phyloP scores from a whole-genome alignment of 352 stramenopile species.

The Phytophthora litchii region DNA sequence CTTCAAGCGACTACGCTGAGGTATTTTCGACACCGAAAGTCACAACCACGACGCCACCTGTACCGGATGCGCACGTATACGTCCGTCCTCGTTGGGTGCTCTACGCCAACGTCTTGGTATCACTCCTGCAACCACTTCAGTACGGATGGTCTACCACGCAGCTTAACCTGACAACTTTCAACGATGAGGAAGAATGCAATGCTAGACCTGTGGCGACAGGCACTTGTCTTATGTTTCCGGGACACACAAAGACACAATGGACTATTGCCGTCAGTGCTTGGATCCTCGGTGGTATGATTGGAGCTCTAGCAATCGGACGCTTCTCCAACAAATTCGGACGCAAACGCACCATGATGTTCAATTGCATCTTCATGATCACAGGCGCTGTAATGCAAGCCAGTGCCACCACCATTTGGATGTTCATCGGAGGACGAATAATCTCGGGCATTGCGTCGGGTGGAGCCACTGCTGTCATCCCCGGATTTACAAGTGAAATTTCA shows the following conservation, averaged over 20 bases:
- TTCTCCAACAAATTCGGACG: conserved; percentile 34
- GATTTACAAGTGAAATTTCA: conserved; percentile 41
- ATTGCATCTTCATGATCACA: conserved; percentile 46
- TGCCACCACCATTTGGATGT: conserved; percentile 35
- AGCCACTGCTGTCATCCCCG: conserved; percentile 31
- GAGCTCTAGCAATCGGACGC: conserved; percentile 31
- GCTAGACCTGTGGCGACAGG: conserved; percentile 34
- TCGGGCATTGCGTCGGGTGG: conserved; percentile 44
- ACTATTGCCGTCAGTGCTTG: conserved; percentile 48
- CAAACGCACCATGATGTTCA: conserved; percentile 25
- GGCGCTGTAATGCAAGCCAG: conserved; percentile 39
- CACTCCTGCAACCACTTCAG: conserved; percentile 47
- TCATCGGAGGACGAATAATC: conserved; percentile 41
- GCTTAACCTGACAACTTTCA: conserved; percentile 56
- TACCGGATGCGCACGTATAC: conserved; percentile 6
- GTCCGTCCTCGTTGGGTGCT: conserved; percentile 34
- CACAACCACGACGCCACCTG: conserved; percentile 2
- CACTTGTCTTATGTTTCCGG: conserved; percentile 67
- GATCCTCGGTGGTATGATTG: conserved; percentile 45
- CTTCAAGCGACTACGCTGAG: conserved; percentile 17
- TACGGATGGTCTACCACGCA: conserved; percentile 61
- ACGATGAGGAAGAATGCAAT: conserved; percentile 44
- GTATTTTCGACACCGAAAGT: conserved; percentile 11
- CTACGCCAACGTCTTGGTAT: conserved; percentile 44
- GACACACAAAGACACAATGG: conserved; percentile 50